Evolutionary conservation across 495 filamentous ascomycete species (phyloP), one percentile per base, ranked within the genome.

Genomic region (Penicillium turbatum): DNA sequence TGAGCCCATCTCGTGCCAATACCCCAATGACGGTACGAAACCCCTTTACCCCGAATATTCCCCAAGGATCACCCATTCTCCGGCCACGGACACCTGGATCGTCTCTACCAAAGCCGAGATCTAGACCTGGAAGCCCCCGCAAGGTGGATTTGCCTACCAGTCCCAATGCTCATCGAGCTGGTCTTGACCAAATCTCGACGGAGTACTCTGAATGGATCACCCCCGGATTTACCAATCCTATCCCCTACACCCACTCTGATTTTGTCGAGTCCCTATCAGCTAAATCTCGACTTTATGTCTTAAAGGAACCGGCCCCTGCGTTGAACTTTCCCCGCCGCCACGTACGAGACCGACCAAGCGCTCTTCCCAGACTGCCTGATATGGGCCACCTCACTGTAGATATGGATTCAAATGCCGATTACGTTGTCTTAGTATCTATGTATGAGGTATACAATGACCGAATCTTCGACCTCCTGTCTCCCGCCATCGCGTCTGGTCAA

Each of bases 381-480:
- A 82, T 96, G 48, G 81, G 80, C 67, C 77, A 87, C 46, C 69
- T 96, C 9, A 70, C 76, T 9, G 69, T 92, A 0, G 78, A 84
- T 5, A 74, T 83, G 53, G 90, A 93, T 49, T 73, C 79, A 0
- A 82, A 81, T 19, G 80, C 88, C 50, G 90, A 97, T 55, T 97
- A 96, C 62, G 86, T 90, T 5, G 83, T 98, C 52, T 66, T 98
- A 7, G 78, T 97, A 1, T 95, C 89, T 15, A 98, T 97, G 93
- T 98, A 97, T 70, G 95, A 98, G 70, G 93, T 98, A 15, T 97
- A 98, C 74, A 97, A 97, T 68, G 93, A 98, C 69, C 85, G 92
- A 11, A 97, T 98, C 47, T 98, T 93, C 61, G 93, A 98, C 63
- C 83, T 98, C 3, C 72, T 98, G 1, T 85, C 87, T 1, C 76